Conservation (phyloP, 2,329 filamentous ascomycete genomes). For the Penicillium nordicum region DNA sequence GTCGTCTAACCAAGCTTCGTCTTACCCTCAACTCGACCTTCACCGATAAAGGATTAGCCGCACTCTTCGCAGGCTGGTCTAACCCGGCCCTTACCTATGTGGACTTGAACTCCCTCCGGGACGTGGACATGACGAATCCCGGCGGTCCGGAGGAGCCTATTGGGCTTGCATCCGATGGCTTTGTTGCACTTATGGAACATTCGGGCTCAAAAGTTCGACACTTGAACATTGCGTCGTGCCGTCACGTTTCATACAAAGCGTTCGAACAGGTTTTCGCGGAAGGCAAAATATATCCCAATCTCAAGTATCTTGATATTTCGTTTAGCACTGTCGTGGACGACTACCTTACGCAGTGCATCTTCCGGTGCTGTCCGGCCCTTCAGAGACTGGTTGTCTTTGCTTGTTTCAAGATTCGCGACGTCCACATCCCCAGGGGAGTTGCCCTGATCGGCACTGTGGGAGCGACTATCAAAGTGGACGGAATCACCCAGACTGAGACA, state of each 20-base stretch:
- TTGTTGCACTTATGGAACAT: slow-evolving; percentile 78
- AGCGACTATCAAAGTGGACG: slow-evolving; percentile 19
- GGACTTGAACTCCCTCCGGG: slow-evolving; percentile 74
- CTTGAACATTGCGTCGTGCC: slow-evolving; percentile 78
- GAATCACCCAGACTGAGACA: slow-evolving; percentile 11
- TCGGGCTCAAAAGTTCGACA: slow-evolving; percentile 64
- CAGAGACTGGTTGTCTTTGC: slow-evolving; percentile 60
- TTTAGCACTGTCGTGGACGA: slow-evolving; percentile 55
- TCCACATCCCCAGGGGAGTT: slow-evolving; percentile 55
- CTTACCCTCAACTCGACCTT: slow-evolving; percentile 72
- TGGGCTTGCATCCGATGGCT: slow-evolving; percentile 72
- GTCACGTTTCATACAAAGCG: slow-evolving; percentile 69
- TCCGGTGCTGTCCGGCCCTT: slow-evolving; percentile 46
- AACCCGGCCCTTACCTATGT: slow-evolving; percentile 68
- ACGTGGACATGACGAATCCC: slow-evolving; percentile 68
- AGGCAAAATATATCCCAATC: slow-evolving; percentile 60
- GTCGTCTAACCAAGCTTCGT: slow-evolving; percentile 68
- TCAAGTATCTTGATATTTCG: slow-evolving; percentile 71
- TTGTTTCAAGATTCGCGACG: slow-evolving; percentile 58
- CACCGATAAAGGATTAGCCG: slow-evolving; percentile 69
- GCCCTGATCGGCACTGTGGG: slow-evolving; percentile 52
- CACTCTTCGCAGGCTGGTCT: slow-evolving; percentile 71
- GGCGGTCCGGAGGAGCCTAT: slow-evolving; percentile 60
- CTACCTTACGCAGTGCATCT: slow-evolving; percentile 43
- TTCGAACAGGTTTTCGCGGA: slow-evolving; percentile 71